Conservation (phyloP, 345 rosid genomes). For the Cardiospermum halicacabum region DNA sequence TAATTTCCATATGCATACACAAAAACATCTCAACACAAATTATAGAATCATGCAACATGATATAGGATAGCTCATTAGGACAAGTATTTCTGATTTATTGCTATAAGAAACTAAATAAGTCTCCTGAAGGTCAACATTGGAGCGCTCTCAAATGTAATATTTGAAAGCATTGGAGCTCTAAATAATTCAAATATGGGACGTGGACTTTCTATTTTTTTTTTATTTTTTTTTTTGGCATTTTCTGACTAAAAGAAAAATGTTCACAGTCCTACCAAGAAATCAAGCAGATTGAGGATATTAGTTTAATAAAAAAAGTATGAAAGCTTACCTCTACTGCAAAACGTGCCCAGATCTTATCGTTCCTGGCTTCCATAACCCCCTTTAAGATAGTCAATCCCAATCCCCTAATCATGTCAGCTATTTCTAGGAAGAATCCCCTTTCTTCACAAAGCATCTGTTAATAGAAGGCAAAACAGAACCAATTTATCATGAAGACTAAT, state of each 20-base stretch:
- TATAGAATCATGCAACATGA: neutral
- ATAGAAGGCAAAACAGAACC: neutral
- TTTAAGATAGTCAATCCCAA: constrained; percentile 92
- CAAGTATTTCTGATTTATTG: neutral
- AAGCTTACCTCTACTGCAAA: constrained; percentile 80
- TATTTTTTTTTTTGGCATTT: too few relatives aligned
- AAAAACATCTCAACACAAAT: neutral
- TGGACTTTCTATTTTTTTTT: too few relatives aligned
- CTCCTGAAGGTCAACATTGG: neutral
- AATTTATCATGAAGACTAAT: neutral
- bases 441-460: constrained; percentile 93
- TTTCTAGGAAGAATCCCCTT: constrained; percentile 89
- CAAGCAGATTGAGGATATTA: too few relatives aligned
- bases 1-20: neutral
- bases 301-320: neutral
- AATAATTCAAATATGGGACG: too few relatives aligned
- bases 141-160: neutral
- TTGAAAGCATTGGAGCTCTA: too few relatives aligned
- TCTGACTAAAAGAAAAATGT: too few relatives aligned
- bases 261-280: neutral
- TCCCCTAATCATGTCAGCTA: constrained; percentile 83
- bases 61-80: neutral
- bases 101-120: neutral
- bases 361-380: constrained; percentile 80
- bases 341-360: constrained; percentile 85